These are phyloP conservation scores for Fusarium goolgardi DNA, from an alignment of 2,329 filamentous ascomycete species.

Conservation along the genomic window DNA sequence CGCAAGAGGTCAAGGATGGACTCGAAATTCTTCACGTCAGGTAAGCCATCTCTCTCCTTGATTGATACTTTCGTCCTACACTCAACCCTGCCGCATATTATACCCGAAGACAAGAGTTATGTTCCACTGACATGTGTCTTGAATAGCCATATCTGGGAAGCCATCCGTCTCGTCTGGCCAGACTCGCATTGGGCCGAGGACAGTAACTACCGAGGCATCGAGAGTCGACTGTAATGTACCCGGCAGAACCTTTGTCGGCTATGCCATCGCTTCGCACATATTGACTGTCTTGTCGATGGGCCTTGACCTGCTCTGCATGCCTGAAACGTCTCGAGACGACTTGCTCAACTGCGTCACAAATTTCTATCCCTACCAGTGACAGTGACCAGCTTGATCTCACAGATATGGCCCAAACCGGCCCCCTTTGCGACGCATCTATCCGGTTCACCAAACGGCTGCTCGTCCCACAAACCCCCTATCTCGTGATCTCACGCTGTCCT, in stretches of 20 bases:
- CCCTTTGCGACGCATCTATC: conserved; percentile 47
- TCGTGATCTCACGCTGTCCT: conserved; percentile 44
- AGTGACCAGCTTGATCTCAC: conserved; percentile 12
- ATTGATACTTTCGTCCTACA: conserved; percentile 32
- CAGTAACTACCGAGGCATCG: conserved; percentile 73
- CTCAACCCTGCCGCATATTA: conserved; percentile 32
- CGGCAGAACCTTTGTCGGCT: conserved; percentile 2
- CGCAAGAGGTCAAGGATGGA: conserved; percentile 87
- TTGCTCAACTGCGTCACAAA: conserved; percentile 15
- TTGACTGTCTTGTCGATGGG: conserved; percentile 29
- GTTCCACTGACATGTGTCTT: conserved; percentile 50
- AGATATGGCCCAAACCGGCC: conserved; percentile 45
- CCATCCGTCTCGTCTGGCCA: conserved; percentile 90
- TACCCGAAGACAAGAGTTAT: conserved; percentile 29
- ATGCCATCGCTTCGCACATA: conserved; percentile 9
- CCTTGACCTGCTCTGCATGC: conserved; percentile 30
- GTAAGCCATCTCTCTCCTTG: conserved; percentile 69
- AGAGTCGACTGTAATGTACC: conserved; percentile 76
- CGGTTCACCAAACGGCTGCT: conserved; percentile 35
- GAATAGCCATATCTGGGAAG: conserved; percentile 90
- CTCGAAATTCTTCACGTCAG: conserved; percentile 89
- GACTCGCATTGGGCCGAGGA: conserved; percentile 86
- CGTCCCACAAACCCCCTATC: conserved; percentile 37
- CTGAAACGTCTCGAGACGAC: conserved; percentile 40
- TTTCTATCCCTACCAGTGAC: conserved; percentile 2